Base-by-base conservation (phyloP, 306 rosid genomes). In the Trifolium pratense region DNA sequence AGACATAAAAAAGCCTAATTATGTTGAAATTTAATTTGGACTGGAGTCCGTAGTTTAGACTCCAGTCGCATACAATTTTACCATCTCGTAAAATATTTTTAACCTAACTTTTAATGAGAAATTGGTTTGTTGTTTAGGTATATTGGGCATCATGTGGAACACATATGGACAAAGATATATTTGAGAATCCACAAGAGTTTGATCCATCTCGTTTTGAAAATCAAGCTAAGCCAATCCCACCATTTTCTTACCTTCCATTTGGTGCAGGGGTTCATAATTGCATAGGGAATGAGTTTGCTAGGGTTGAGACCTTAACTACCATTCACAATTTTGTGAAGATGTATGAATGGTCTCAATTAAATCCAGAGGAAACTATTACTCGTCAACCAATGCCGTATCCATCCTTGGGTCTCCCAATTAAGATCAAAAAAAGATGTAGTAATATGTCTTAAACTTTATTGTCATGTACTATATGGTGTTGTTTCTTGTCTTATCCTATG, bases 361-460 rank as follows among this genome's bases (percentile, higher is more conserved):
- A 62, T 48, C 82, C 80, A 4, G 78, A 82, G 20, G 88, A 84
- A 71, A 9, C 48, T 18, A 79, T 82, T 14, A 87, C 86, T 45
- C 81, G 81, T 72, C 86, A 77, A 71, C 88, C 85, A 56, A 74
- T 84, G 85, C 87, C 87, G 29, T 84, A 56, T 68, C 87, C 91
- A 49, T 74, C 85, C 17, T 42, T 77, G 82, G 87, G 87, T 65
- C 88, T 82, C 65, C 85, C 82, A 62, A 64, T 87, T 74, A 80
- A 82, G 75, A 82, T 87, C 70, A 82, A 80, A 78, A 75, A 73
- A 8, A 84, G 81, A 72, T 71, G 14, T 40, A 46, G 10, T 40
- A 45, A 21, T 12, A n/a, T 75, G 39, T 45, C 74, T 61, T 80
- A 58, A 68, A 40, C 18, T 80, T 60, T 66, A 10, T 26, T 6